These are phyloP conservation scores for Teunomyces gatunensis DNA, from an alignment of 805 yeast species.

Conservation along the genomic window DNA sequence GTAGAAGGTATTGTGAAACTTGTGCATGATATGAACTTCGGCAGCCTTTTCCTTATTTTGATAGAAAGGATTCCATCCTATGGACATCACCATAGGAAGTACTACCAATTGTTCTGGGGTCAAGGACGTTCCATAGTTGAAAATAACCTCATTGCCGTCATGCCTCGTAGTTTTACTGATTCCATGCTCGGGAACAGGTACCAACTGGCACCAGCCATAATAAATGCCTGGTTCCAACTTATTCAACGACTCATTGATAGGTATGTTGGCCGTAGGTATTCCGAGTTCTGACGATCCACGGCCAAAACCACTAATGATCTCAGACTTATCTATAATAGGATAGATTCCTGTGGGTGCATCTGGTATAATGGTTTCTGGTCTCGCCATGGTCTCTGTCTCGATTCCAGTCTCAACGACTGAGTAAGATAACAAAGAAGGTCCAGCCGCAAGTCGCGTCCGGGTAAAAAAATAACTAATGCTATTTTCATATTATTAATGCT, in stretches of 20 bases:
- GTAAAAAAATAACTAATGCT: background rate
- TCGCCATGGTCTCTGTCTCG: slow-evolving; percentile 2
- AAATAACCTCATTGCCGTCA: slow-evolving; percentile 34
- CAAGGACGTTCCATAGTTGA: slow-evolving; percentile 61
- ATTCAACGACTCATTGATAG: slow-evolving; percentile 48
- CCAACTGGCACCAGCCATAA: slow-evolving; percentile 67
- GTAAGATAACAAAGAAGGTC: background rate
- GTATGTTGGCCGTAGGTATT: slow-evolving; percentile 91
- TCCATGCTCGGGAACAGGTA: slow-evolving; percentile 13
- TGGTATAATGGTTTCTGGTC: slow-evolving; percentile 28
- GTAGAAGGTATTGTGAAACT: slow-evolving; percentile 67
- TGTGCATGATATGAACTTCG: slow-evolving; percentile 81
- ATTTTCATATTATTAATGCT: background rate
- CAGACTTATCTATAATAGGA: slow-evolving; percentile 42
- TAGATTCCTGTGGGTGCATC: slow-evolving; percentile 39
- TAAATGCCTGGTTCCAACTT: slow-evolving; percentile 75
- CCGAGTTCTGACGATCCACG: slow-evolving; percentile 93
- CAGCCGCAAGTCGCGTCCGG: background rate
- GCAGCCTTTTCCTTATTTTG: slow-evolving; percentile 78
- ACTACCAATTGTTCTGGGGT: slow-evolving; percentile 40
- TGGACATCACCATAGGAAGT: slow-evolving; percentile 89
- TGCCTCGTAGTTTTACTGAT: slow-evolving; percentile 10
- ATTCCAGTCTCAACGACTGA: background rate
- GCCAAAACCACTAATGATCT: slow-evolving; percentile 82
- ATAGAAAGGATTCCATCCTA: slow-evolving; percentile 95